A percentile compares a stretch with the other conserved stretches of the same genome.
phyloP scores from a whole-genome alignment of 1,139 yeast genomes.

The Blastobotrys persicus region DNA sequence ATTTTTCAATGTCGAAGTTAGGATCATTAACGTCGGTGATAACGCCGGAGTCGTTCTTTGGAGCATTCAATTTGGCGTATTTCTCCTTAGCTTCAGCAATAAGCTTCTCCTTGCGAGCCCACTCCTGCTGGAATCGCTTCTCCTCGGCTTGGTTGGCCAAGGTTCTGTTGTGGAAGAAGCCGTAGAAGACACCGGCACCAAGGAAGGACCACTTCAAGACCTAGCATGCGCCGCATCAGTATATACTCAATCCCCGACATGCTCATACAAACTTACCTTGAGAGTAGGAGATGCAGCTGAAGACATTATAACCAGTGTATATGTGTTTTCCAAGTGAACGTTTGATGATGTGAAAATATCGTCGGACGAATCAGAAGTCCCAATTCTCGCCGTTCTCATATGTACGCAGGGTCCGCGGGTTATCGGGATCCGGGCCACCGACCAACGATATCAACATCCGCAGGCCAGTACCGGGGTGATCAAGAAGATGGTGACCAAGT shows the following conservation, averaged over 20 bases:
- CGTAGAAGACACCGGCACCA: constrained; percentile 86
- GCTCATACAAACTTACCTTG: constrained; percentile 25
- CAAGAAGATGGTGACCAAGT: not conserved
- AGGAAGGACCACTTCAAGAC: constrained; percentile 91
- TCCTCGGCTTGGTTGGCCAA: constrained; percentile 60
- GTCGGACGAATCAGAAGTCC: constrained; percentile 6
- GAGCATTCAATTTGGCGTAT: constrained; percentile 66
- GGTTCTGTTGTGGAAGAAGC: constrained; percentile 78
- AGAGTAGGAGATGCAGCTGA: constrained; percentile 30
- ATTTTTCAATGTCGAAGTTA: constrained; percentile 72
- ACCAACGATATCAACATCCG: too few species aligned
- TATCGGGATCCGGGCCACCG: too few species aligned
- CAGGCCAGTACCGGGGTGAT: too few species aligned
- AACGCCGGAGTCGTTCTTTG: constrained; percentile 36
- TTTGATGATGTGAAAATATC: constrained; percentile 5
- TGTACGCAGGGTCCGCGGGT: not conserved
- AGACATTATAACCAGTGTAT: constrained; percentile 13
- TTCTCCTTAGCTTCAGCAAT: constrained; percentile 84
- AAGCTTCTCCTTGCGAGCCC: constrained; percentile 67
- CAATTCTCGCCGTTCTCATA: not conserved
- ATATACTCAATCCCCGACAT: not conserved
- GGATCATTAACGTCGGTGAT: constrained; percentile 84
- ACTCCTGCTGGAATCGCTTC: constrained; percentile 57
- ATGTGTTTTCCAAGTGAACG: constrained; percentile 2
- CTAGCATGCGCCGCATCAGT: constrained; percentile 33